These are phyloP conservation scores for Stemphylium beticola DNA, from an alignment of 2,329 filamentous ascomycete species.

Conservation along the genomic window DNA sequence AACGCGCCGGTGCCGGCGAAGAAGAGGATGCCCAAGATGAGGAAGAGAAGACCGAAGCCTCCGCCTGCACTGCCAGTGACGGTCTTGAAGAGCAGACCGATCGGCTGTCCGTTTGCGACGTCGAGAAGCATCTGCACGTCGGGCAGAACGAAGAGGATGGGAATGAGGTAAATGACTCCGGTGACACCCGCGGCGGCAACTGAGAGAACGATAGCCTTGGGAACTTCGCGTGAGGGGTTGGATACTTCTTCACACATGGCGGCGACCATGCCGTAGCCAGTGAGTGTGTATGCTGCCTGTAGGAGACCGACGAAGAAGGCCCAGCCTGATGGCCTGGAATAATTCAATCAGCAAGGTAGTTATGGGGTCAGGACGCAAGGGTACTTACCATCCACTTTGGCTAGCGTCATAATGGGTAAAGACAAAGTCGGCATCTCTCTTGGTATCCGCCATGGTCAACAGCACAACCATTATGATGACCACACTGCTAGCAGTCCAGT, in stretches of 20 bases:
- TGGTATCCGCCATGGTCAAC: constrained; percentile 65
- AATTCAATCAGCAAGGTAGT: background rate
- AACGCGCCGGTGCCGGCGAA: constrained; percentile 78
- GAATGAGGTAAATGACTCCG: constrained; percentile 71
- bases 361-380: background rate
- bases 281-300: constrained; percentile 68
- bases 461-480: constrained; percentile 71
- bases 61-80: constrained; percentile 75
- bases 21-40: constrained; percentile 77
- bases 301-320: constrained; percentile 74
- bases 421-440: constrained; percentile 67
- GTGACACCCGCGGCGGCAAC: constrained; percentile 71
- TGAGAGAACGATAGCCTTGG: constrained; percentile 73
- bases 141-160: constrained; percentile 77
- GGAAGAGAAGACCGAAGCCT: constrained; percentile 76
- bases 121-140: constrained; percentile 67
- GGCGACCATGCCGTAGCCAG: constrained; percentile 74
- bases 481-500: constrained; percentile 71
- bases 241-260: constrained; percentile 77
- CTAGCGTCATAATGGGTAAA: constrained; percentile 73
- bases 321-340: constrained; percentile 66
- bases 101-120: constrained; percentile 75
- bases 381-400: constrained; percentile 64
- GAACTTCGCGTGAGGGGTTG: constrained; percentile 70
- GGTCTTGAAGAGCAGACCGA: constrained; percentile 76